Base-by-base conservation (phyloP, 257 asterid species). In the Plantago elongata region DNA sequence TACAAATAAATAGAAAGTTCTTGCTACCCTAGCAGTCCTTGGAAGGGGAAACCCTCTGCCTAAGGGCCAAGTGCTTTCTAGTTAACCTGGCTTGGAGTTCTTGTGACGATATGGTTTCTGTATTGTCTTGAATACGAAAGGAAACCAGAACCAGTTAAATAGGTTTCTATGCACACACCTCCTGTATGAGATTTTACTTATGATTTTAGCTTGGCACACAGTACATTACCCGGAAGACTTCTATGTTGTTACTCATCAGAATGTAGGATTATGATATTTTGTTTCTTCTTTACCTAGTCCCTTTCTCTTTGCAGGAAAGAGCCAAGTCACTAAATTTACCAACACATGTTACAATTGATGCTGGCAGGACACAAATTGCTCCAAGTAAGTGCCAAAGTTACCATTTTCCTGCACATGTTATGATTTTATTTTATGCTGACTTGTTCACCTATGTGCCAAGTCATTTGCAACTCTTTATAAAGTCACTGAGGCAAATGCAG, bases 351-450 rank as follows among this genome's bases (percentile, higher is more conserved):
- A 84, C 94, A 57, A 77, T 87, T 67, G 99, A 92, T 80, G 97
- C 99, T 5, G 99, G 99, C 66, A 83, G 91, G 79, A 92, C 99
- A 63, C 99, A 89, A 79, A 92, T 92, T 69, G 97, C 95, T 63
- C 97, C 99, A 62, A 82, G 99, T 92, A 70, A 86, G 98, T 84
- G 74, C 13, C 57, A 18, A 2, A 27, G 3, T 37, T 56, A 12
- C 18, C 51, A 57, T 6, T 30, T 54, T 71, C 65, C 49, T 9
- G 8, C 40, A 34, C 40, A 34, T 7, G 8, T 34, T 34, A 34
- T 1, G 0, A 34, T 34, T 1, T 34, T 34, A 4, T 34, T 34
- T 34, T 34, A 4, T 34, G 40, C 40, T 3, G 40, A 34, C 40
- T 34, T 34, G 40, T 34, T 34, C 40, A 34, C 5, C 40, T 34